Evolutionary conservation across 257 asterid species (phyloP), one percentile per base, ranked within the genome.

Genomic region (Lavandula angustifolia): DNA sequence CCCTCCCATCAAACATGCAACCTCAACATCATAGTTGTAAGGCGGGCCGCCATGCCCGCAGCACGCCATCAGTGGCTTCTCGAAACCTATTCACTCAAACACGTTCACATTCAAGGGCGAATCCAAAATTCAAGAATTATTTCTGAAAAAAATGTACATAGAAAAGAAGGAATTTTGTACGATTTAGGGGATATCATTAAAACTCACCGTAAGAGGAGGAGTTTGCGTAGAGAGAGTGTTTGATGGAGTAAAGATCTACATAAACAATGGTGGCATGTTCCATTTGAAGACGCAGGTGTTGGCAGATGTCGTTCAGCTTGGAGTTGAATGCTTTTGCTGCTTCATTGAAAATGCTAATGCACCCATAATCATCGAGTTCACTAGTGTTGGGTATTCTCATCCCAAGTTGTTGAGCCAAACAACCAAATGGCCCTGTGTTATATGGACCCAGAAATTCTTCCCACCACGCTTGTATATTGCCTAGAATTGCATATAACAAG

Each of bases 11-110:
- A 79, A 42, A 9, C 92, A 85, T 0, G 61, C 59, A 31, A 22
- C 71, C 22, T 60, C 62, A 3, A 71, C 43, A 29, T 82, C 69
- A 50, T 48, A 78, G 62, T 85, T 80, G 75, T 80, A 78, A 4
- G 81, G 85, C n/a, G 73, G 32, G 17, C 85, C 88, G 9, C 88
- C 88, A 17, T 78, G 64, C 1, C 88, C 92, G 35, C 88, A 85
- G 22, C 92, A 85, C 5, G 80, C 83, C 81, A 73, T 80, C 37
- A 82, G 40, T 32, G 87, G 82, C 47, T 73, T 69, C 63, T 76
- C 46, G 68, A 84, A 81, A 48, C 87, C 90, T 68, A 54, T 22
- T 22, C 27, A 22, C 27, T 22, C 27, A 22, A 0, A 22, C 27
- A 22, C 27, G 2, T 22, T 22, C 27, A 22, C 27, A 22, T 22